A percentile compares a stretch with the other conserved stretches of the same genome.
These are phyloP conservation scores for Musa acuminata DNA, from an alignment of 176 grass and related monocot species.

Conservation along the genomic window DNA sequence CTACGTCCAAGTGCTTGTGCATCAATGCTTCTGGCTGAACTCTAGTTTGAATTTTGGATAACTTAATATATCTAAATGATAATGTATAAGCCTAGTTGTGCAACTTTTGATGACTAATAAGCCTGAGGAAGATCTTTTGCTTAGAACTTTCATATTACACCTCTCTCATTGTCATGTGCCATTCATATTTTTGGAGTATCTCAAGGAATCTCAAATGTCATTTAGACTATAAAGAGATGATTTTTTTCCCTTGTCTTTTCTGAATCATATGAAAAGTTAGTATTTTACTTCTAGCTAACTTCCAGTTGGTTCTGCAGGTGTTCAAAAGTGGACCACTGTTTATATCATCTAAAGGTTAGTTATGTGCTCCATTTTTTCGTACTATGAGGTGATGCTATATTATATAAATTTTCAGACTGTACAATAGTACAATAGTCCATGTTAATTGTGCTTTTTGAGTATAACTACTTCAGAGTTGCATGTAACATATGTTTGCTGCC, in stretches of 20 bases:
- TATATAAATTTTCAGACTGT: background rate
- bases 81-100: background rate
- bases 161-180: background rate
- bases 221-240: background rate
- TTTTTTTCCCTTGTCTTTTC: background rate
- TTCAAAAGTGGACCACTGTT: slow-evolving; percentile 97
- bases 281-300: slow-evolving; percentile 18
- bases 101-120: background rate
- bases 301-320: slow-evolving; percentile 41
- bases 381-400: background rate
- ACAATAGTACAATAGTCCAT: background rate
- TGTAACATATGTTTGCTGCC: background rate
- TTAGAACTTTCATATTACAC: background rate
- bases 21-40: no score
- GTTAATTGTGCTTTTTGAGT: background rate
- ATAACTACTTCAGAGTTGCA: background rate
- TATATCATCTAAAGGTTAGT: slow-evolving; percentile 98
- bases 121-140: background rate
- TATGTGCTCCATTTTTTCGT: background rate
- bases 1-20: no score
- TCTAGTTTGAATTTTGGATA: no score
- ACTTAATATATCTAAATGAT: no score
- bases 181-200: no score
- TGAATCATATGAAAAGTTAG: background rate
- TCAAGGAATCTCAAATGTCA: background rate